Evolutionary conservation across 495 filamentous ascomycete species (phyloP), one percentile per base, ranked within the genome.

Genomic region (Neurospora pannonica): DNA sequence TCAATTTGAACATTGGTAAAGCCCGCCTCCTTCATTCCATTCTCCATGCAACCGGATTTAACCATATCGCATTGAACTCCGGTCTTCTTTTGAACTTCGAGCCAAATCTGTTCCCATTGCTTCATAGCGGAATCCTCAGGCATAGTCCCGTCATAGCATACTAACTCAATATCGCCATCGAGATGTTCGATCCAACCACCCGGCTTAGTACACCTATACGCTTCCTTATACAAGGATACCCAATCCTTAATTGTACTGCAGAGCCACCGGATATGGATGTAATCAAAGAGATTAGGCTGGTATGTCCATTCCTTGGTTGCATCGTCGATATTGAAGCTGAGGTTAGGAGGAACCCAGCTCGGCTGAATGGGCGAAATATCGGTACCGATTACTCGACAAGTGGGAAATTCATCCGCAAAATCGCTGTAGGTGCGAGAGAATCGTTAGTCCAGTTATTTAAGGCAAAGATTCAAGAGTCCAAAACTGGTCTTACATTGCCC

Each of bases 331-430:
- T 86, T 82, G 74, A 88, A 89, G 13, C 76, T 72, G 7, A 85
- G 78, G 71, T 87, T 87, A 5, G 83, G 83, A 2, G 84, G 84
- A 0, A 83, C 81, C 81, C 83, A 82, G 38, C 75, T 48, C 0
- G 84, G 84, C 72, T 89, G 88, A 71, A 88, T 89, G 0, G 86
- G 84, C 15, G 85, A 88, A 21, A 92, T 83, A 76, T 92, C 90
- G 17, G 88, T 88, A 11, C 90, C 90, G 37, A 89, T 78, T 15
- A 91, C 83, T 8, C 84, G 81, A 7, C 85, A 81, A 8, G 77
- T 31, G 0, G 88, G 88, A 77, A 83, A 86, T 11, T 83, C 75
- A 74, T 91, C 88, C 19, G 75, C 76, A 21, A 78, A 76, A 72
- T 73, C 79, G 67, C 71, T 72, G 2, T 15, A 19, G 3, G 54